These are phyloP conservation scores for Fragaria nilgerrensis DNA, from an alignment of 306 rosid species.

Conservation along the genomic window DNA sequence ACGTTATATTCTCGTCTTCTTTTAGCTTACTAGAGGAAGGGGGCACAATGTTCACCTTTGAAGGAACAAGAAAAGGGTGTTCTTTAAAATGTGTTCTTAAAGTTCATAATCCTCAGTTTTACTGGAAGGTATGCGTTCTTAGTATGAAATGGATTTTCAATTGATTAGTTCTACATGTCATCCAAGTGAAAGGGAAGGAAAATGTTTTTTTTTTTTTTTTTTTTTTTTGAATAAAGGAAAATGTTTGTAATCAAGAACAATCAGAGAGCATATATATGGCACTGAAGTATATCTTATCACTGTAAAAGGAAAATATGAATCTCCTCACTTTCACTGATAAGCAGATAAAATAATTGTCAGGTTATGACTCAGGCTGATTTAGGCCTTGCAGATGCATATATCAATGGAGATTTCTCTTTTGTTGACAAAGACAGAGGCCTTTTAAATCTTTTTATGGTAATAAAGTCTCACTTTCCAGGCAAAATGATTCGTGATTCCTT, in stretches of 20 bases:
- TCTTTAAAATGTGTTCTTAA: constrained; percentile 44
- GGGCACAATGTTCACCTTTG: constrained; percentile 76
- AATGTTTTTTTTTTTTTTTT: no score
- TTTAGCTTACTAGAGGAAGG: constrained; percentile 83
- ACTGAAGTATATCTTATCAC: not conserved
- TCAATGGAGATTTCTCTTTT: constrained; percentile 70
- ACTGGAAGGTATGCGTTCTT: constrained; percentile 71
- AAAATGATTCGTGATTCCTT: not conserved
- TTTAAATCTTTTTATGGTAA: constrained; percentile 58
- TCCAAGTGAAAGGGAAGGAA: not conserved
- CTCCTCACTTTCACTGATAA: not conserved
- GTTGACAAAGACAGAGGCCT: constrained; percentile 76
- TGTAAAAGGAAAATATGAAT: not conserved
- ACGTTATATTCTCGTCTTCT: constrained; percentile 23
- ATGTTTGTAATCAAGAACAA: not conserved
- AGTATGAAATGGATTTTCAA: not conserved
- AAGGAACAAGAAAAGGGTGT: constrained; percentile 54
- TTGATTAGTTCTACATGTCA: not conserved
- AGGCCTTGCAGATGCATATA: constrained; percentile 93
- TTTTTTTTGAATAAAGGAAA: no score
- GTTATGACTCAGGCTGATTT: constrained; percentile 85
- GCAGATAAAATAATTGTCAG: constrained; percentile 40
- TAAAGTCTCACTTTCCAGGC: not conserved
- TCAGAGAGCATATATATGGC: not conserved
- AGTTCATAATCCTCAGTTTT: constrained; percentile 78